Percentiles rank a stretch among this genome's conserved stretches.
phyloP scores from a whole-genome alignment of 148 eudicot species.

The Amaranthus hypochondriacus region DNA sequence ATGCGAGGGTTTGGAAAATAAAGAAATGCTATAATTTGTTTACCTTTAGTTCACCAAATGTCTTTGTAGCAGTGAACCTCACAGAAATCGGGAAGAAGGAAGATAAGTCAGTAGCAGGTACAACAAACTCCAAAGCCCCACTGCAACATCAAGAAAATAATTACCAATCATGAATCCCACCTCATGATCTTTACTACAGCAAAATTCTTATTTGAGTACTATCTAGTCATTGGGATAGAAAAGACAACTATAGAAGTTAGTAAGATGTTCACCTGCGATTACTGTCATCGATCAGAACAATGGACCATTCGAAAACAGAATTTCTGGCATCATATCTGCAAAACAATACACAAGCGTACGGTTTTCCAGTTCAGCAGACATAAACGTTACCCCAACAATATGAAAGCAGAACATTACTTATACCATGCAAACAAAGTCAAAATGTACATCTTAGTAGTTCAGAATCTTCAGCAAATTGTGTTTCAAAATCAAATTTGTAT shows the following conservation, averaged over 20 bases:
- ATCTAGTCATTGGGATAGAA: constrained; percentile 2
- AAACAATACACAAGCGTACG: constrained; percentile 9
- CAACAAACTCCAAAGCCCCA: constrained; percentile 78
- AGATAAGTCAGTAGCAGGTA: constrained; percentile 72
- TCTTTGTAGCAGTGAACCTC: constrained; percentile 59
- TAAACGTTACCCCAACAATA: not conserved
- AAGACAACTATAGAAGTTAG: not conserved
- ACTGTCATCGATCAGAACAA: constrained; percentile 67
- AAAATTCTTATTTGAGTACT: not conserved
- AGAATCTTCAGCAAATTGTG: not conserved
- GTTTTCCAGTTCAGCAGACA: not conserved
- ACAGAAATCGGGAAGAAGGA: constrained; percentile 78
- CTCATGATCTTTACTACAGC: not conserved
- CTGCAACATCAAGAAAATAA: constrained; percentile 29
- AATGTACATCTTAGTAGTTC: not conserved
- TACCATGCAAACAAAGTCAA: not conserved
- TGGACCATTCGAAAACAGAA: constrained; percentile 78
- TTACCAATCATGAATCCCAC: not conserved
- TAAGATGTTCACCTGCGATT: constrained; percentile 61
- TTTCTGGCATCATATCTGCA: constrained; percentile 75
- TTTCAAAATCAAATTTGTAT: not conserved
- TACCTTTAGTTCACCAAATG: constrained; percentile 84
- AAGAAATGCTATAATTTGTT: too few species aligned
- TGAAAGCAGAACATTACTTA: not conserved
- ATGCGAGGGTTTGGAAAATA: too few species aligned